Base-by-base conservation (phyloP, 257 asterid species). In the Thymus quinquecostatus region DNA sequence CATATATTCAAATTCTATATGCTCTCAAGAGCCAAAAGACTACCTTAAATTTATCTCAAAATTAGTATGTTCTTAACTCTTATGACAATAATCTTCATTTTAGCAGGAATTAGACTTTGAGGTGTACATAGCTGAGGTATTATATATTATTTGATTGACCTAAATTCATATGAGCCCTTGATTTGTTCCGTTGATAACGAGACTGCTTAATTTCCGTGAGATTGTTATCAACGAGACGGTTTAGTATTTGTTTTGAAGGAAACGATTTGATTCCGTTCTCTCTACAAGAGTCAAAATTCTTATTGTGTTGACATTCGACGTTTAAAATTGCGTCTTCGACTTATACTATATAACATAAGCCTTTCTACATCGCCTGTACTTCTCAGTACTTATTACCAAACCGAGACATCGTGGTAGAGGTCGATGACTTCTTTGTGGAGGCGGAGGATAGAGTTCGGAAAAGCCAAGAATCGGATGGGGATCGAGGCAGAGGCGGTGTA, bases 391-490 rank as follows among this genome's bases (percentile, higher is more conserved):
- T 32, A 51, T 41, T 78, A 82, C 76, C 29, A 68, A 66, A 49
- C 75, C 76, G 30, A 63, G 53, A 71, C 66, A 64, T 12, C 78
- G 34, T 65, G 5, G 82, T 27, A 28, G 70, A 33, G 14, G 13
- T 54, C 4, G 78, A 68, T n/a, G 79, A 32, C 77, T 79, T 85
- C 71, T 69, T 88, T 1, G 75, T 6, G 2, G 86, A 82, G 63
- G 88, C 68, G 34, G 96, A 53, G 48, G 92, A 87, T 76, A 92
- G 75, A 38, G 96, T 84, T 28, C 97, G 91, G 47, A 75, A 81
- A 49, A 92, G 96, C 98, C 98, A 92, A 30, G 98, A 92, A 81
- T 92, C 97, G 3, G 96, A 81, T 36, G 96, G 96, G 73, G 96
- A 83, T 81, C 78, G 81, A 1, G 92, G 96, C 59, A 88, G 83